Evolutionary conservation across 2,329 filamentous ascomycete species (phyloP).

Genomic region (Aureobasidium leucospermi): DNA sequence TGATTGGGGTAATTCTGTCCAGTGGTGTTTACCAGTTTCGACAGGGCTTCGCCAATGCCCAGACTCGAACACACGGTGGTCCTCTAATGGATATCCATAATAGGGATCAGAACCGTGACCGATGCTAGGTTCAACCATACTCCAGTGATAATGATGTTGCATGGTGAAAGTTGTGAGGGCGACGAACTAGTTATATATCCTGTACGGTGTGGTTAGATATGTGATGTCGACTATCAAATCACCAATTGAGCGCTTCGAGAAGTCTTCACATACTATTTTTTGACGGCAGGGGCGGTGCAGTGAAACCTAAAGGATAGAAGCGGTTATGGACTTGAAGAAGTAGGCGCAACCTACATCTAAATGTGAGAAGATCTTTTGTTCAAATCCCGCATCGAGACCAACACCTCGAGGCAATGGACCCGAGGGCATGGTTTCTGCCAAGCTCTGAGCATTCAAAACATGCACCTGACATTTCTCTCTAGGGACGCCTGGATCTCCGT

Average conservation of each 20-base stretch:
- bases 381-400: constrained; percentile 1
- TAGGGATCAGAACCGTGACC: not conserved
- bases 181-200: not conserved
- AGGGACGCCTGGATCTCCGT: constrained; percentile 1
- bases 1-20: not conserved
- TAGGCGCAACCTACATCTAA: constrained; percentile 5
- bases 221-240: too few relatives aligned
- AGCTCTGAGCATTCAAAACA: not conserved
- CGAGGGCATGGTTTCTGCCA: not conserved
- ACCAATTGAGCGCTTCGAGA: not conserved
- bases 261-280: not conserved
- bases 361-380: not conserved
- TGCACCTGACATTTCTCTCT: constrained; percentile 1
- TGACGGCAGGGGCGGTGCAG: not conserved
- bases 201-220: not conserved
- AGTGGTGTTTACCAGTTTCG: not conserved
- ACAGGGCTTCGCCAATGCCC: not conserved
- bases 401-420: not conserved
- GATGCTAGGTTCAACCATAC: not conserved
- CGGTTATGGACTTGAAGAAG: not conserved
- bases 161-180: not conserved
- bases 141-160: constrained; percentile 1
- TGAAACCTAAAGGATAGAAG: not conserved
- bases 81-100: not conserved
- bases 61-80: not conserved